Evolutionary conservation across 768 basidiomycete genomes (phyloP), one percentile per base, ranked within the genome.

Genomic region (Tricholoma sp.): DNA sequence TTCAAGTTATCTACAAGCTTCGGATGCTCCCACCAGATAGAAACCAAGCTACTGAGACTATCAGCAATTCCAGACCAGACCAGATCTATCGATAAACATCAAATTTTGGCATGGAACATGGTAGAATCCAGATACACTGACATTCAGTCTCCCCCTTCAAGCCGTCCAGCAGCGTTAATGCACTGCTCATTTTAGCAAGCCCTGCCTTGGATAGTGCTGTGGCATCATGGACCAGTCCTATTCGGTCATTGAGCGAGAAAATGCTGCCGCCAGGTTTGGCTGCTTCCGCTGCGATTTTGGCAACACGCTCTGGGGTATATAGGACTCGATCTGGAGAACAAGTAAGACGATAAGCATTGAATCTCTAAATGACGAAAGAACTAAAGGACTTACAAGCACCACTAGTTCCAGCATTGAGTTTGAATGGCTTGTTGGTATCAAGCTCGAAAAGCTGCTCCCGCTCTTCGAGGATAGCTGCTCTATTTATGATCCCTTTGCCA

Each of bases 181-280:
- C 82, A 59, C 84, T 86, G 63, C 91, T 92, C 32, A 92, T 78
- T 57, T 84, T 79, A 51, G 85, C 76, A 63, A 90, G 81, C 4
- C 94, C 94, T 17, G 93, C 89, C 65, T 86, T 84, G 47, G 91
- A 81, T 28, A 98, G 80, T 0, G 87, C 87, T 65, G 89, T 78
- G 0, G 86, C 79, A 64, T 98, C 97, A 48, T 88, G 81, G 18
- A 96, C 83, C 20, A 99, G 77, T 15, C 95, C 95, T 62, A 98
- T 86, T 20, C 92, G 83, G 66, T 99, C 96, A 56, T 91, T 85
- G 56, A 93, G 73, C 1, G 86, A 79, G 74, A 96, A 92, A 6
- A 80, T 70, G 12, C 73, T 65, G 4, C 31, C 52, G 20, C 61
- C 44, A 5, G 55, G 53, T 64, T 82, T 84, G 15, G 85, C 80